Evolutionary conservation across 1,284 basidiomycete species (phyloP), one percentile per base, ranked within the genome.

Genomic region (Hemileia vastatrix): DNA sequence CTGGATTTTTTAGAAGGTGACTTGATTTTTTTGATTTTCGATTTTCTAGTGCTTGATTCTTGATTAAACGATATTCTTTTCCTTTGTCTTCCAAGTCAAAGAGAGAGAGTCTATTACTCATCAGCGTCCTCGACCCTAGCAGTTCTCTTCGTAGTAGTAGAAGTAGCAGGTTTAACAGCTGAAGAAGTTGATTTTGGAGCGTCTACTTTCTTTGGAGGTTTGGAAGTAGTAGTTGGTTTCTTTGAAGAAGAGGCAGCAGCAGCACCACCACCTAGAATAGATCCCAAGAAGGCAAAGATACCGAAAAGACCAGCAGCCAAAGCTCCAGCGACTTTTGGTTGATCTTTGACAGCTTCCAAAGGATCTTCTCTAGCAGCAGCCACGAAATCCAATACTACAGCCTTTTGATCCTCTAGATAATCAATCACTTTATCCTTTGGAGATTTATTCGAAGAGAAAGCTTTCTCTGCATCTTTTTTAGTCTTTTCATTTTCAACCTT

Each of bases 321-420:
- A 49, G 66, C 69, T 40, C 67, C 71, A 11, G 71, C 68, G 1
- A 72, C 68, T 47, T 70, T 67, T 18, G 71, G 70, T 66, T 69
- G 67, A 64, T 67, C 67, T 65, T 68, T 70, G 57, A 72, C 65
- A 8, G 72, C 73, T 47, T 60, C 66, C 56, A 73, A 50, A 36
- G 71, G 71, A 50, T 71, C 69, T 40, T 64, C 64, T 31, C 59
- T 53, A 2, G 69, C 68, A 18, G 64, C 64, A 8, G 49, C 66
- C 47, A 72, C 60, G 43, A 71, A 68, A 3, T 60, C 54, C 53
- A 66, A 58, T 50, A 71, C 59, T 59, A 69, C 67, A 33, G 44
- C 44, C 27, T 66, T 64, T 15, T 68, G 63, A 58, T 67, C 66
- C 8, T 55, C 65, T 47, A 68, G 65, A 18, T 67, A 65, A 11